These are phyloP conservation scores for Phytophthora fragariaefolia DNA, from an alignment of 352 stramenopile species.

Conservation along the genomic window DNA sequence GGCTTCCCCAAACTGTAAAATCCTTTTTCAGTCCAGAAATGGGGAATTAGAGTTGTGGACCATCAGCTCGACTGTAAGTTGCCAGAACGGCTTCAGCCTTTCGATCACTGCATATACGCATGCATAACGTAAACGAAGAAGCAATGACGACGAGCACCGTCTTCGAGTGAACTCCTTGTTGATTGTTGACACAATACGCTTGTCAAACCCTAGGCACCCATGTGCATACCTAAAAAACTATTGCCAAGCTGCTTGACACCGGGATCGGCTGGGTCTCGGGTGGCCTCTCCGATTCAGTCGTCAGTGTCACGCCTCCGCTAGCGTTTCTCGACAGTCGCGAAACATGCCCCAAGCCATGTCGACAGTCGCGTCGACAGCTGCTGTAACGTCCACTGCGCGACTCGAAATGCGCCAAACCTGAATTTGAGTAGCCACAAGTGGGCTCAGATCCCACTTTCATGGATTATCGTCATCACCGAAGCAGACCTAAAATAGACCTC, in stretches of 20 bases:
- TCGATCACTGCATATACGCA: neutral
- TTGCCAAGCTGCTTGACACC: no score
- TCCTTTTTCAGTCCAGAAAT: conserved; percentile 26
- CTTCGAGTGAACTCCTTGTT: no score
- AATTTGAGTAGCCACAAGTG: conserved; percentile 13
- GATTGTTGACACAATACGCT: no score
- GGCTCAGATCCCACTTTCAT: conserved; percentile 11
- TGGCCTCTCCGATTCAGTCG: no score
- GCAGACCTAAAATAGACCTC: neutral
- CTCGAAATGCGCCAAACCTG: conserved; percentile 2
- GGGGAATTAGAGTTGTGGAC: neutral
- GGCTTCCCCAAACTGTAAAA: conserved; percentile 18
- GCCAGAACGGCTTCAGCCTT: neutral
- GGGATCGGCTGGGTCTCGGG: no score
- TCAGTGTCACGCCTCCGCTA: no score
- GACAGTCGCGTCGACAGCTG: neutral
- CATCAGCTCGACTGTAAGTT: neutral
- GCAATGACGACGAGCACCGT: no score
- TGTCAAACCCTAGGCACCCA: no score
- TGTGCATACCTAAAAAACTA: no score
- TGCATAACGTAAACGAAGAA: neutral
- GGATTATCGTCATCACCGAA: neutral
- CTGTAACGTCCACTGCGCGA: neutral
- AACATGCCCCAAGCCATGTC: no score
- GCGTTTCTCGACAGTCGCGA: neutral